phyloP scores from a whole-genome alignment of 1,139 yeast species.

The Eremothecium coryli region DNA sequence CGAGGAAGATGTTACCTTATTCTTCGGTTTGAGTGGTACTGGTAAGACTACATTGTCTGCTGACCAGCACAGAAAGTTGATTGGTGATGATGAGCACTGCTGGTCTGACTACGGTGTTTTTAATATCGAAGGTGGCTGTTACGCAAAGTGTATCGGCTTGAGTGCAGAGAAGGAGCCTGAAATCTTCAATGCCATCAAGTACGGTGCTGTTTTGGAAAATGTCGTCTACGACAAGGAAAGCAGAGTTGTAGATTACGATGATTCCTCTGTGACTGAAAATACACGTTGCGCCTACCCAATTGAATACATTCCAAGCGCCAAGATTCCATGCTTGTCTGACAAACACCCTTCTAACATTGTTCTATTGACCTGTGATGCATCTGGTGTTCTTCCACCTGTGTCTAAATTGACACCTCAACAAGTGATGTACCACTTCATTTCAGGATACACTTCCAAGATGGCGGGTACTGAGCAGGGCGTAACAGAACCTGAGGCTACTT shows the following conservation, averaged over 20 bases:
- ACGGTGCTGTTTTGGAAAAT: slow-evolving; percentile 91
- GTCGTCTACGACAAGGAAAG: slow-evolving; percentile 75
- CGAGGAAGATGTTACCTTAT: slow-evolving; percentile 64
- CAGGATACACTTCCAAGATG: slow-evolving; percentile 98
- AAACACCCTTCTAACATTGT: slow-evolving; percentile 88
- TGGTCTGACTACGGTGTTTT: slow-evolving; percentile 98
- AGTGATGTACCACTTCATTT: slow-evolving; percentile 97
- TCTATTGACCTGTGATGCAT: slow-evolving; percentile 92
- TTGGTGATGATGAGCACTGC: slow-evolving; percentile 99
- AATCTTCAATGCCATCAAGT: slow-evolving; percentile 87
- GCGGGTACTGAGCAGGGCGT: slow-evolving; percentile 99
- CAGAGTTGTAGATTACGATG: slow-evolving; percentile 79
- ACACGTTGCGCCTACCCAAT: slow-evolving; percentile 99
- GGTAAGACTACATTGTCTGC: slow-evolving; percentile 98
- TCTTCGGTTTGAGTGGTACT: slow-evolving; percentile 96
- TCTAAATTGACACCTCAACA: slow-evolving; percentile 89
- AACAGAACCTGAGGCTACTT: slow-evolving; percentile 96
- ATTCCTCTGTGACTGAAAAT: slow-evolving; percentile 82
- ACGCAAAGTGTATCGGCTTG: slow-evolving; percentile 92
- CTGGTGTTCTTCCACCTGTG: slow-evolving; percentile 96
- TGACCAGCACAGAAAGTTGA: slow-evolving; percentile 86
- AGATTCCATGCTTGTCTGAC: slow-evolving; percentile 88
- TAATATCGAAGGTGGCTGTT: slow-evolving; percentile 99
- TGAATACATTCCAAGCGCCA: slow-evolving; percentile 92
- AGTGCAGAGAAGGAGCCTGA: slow-evolving; percentile 94